Evolutionary conservation across 2,329 filamentous ascomycete species (phyloP).

Genomic region (Monilinia polystroma): DNA sequence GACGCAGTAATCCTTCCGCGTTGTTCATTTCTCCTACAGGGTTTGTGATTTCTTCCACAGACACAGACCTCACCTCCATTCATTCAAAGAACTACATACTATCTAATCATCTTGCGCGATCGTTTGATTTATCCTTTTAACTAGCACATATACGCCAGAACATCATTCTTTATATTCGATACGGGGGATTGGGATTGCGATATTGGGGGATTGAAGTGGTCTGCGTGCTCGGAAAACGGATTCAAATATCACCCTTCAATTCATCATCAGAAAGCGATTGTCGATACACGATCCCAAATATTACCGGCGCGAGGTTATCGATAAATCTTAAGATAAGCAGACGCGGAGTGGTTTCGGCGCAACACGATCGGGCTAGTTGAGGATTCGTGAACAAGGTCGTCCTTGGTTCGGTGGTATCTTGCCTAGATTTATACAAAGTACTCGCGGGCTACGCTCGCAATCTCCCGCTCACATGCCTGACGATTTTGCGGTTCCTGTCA

Average conservation of each 20-base stretch:
- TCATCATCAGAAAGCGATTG: neutral
- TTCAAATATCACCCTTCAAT: neutral
- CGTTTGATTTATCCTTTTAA: neutral
- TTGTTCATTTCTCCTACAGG: neutral
- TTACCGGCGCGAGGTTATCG: slow-evolving; percentile 2
- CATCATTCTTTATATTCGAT: neutral
- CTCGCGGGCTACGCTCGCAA: slow-evolving; percentile 13
- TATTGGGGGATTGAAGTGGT: neutral
- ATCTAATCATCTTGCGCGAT: neutral
- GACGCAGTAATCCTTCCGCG: slow-evolving; percentile 14
- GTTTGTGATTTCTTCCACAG: neutral
- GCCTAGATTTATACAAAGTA: neutral
- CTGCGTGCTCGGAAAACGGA: neutral
- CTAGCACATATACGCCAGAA: neutral
- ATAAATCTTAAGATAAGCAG: slow-evolving; percentile 2
- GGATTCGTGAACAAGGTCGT: slow-evolving; percentile 2
- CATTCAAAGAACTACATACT: neutral
- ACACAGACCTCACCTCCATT: slow-evolving; percentile 10
- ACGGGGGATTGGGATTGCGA: neutral
- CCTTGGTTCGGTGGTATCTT: neutral
- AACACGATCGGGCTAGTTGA: neutral
- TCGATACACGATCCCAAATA: neutral
- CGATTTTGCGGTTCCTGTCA: slow-evolving; percentile 35
- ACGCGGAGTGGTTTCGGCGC: slow-evolving; percentile 15
- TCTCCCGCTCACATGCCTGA: slow-evolving; percentile 23